Evolutionary conservation across 225 moss, liverwort and hornwort genomes (phyloP), one percentile per base, ranked within the genome.

Genomic region (Thuidium tamariscinum): DNA sequence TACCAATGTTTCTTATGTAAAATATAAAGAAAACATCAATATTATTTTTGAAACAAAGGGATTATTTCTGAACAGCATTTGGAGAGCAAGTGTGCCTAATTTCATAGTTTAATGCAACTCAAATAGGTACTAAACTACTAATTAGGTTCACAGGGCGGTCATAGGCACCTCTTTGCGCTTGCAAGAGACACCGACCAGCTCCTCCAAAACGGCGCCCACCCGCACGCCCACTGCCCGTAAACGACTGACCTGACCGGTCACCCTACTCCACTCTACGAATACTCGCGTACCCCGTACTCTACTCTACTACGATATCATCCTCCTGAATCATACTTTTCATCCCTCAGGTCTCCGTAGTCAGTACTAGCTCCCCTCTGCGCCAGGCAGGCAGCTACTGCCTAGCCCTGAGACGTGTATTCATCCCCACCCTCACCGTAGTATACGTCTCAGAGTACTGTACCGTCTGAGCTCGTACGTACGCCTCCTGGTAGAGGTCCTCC

Each of bases 171-270:
- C 89, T 85, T 82, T 85, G 79, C 14, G 15, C 19, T 44, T 36
- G 78, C 79, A 89, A 89, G 69, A 23, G 91, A 89, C 91, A 87
- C 91, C 91, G 87, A 91, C 87, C 91, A 80, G 46, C 91, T 56
- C 32, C 74, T 56, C 32, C 74, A 74, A 89, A 87, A 79, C 89
- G 89, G 91, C 90, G 88, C 85, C 59, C 81, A 59, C 84, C 67
- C 81, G 84, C 84, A 51, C 84, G 84, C 89, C 60, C 79, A 12
- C 74, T 57, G 29, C 60, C 77, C 42, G 46, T 60, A 62, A 69
- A 80, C 44, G 52, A 57, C 54, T 54, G 25, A 3, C 9, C 86
- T 27, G 15, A 12, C 34, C 3, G 8, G 61, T 42, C 16, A 11
- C 5, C 4, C 63, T 9, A 13, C 6, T 6, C 63, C 85, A 74